Evolutionary conservation across 805 yeast genomes (phyloP), one percentile per base, ranked within the genome.

Genomic region (Jamesozyma jinghongensis): DNA sequence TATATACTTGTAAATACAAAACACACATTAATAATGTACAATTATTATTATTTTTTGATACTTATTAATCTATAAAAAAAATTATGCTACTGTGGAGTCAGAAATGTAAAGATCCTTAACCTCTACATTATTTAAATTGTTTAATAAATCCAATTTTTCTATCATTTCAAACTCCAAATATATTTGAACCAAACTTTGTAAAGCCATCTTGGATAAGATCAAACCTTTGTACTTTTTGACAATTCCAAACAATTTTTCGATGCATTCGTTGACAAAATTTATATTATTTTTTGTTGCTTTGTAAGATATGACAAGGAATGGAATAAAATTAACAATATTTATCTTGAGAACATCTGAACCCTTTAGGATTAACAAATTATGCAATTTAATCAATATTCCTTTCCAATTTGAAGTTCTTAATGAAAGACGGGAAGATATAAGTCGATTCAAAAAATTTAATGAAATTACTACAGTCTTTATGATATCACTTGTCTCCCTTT

Each of bases 301-400:
- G 17, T 49, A 38, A 3, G 40, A 37, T 0, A 47, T 34, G 3
- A 60, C 50, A 26, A 79, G 41, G 33, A 62, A 60, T 5, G 68
- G 70, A 46, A 79, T 70, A 0, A 76, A 45, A 38, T 64, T 59
- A 4, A 77, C 52, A 4, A 40, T 17, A 10, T 30, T 18, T 5
- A 19, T 36, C 12, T 31, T 39, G 12, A 46, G 8, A 4, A 19
- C 14, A 7, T 13, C 18, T 14, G 28, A 35, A 10, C 42, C 40
- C 12, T 43, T 43, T 8, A 46, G 25, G 7, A 46, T 36, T 16
- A 31, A 18, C 26, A 46, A 31, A 29, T 46, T 46, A 25, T 46
- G 38, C 2, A 43, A 16, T 19, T 40, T 46, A 6, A 39, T 40
- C 28, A 36, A 33, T 7, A 41, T 25, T 14, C 44, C 49, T 14